phyloP scores from a whole-genome alignment of 768 basidiomycete species.

The Lyophyllum decastes region DNA sequence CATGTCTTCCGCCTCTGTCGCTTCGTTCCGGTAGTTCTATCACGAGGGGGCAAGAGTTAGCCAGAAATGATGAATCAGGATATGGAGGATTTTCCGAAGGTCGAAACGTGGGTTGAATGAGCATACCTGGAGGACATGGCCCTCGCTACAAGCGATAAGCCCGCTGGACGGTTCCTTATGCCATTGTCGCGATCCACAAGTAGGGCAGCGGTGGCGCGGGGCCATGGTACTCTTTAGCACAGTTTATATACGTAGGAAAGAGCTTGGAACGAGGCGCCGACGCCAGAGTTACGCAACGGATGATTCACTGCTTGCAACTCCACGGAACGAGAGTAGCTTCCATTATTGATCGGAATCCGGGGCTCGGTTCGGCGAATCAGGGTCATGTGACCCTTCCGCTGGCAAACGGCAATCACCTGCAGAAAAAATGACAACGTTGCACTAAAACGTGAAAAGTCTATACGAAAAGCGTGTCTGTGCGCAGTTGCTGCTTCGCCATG shows the following conservation, averaged over 20 bases:
- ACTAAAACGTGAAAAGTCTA: neutral
- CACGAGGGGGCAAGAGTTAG: neutral
- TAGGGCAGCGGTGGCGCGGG: conserved; percentile 63
- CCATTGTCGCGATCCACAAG: conserved; percentile 87
- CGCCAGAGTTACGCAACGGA: neutral
- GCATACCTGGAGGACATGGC: conserved; percentile 84
- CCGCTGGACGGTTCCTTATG: conserved; percentile 84
- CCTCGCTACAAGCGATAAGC: conserved; percentile 84
- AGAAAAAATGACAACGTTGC: neutral
- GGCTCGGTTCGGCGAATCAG: neutral
- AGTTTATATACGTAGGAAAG: neutral
- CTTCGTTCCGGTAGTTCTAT: conserved; percentile 85
- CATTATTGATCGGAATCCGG: conserved; percentile 7
- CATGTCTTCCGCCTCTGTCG: conserved; percentile 63
- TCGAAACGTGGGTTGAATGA: neutral
- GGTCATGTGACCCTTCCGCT: conserved; percentile 12
- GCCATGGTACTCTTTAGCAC: conserved; percentile 42
- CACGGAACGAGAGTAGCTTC: neutral
- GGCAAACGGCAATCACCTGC: neutral
- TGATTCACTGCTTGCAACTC: neutral
- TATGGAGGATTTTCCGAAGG: too few relatives aligned
- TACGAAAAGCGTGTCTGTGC: neutral
- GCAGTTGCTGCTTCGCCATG: conserved; percentile 39
- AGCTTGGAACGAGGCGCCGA: neutral
- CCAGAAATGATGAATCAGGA: too few relatives aligned